Conservation (phyloP, 169 alveolate species). For the Babesia ovis region DNA sequence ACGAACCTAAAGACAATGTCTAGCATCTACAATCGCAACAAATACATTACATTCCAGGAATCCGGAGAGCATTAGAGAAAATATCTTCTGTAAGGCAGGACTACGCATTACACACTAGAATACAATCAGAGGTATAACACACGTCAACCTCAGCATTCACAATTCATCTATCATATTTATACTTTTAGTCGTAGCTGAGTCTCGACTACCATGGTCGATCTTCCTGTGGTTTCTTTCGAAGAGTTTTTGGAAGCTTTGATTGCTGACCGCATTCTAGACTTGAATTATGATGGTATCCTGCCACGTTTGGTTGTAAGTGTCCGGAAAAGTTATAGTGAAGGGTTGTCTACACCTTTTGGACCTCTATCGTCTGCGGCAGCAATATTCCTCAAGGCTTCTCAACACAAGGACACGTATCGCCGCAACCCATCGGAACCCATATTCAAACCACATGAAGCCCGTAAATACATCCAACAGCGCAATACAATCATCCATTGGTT, state of each 20-base stretch:
- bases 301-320: conserved; percentile 34
- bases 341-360: not conserved
- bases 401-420: conserved; percentile 18
- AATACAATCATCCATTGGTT: conserved; percentile 44
- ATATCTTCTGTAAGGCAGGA: not conserved
- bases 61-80: not conserved
- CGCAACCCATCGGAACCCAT: conserved; percentile 3
- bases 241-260: conserved; percentile 36
- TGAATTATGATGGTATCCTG: conserved; percentile 34
- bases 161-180: too few relatives aligned
- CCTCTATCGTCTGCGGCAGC: conserved; percentile 18
- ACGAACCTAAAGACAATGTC: too few relatives aligned
- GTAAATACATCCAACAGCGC: conserved; percentile 12
- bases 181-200: not conserved
- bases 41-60: too few relatives aligned
- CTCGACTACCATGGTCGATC: conserved; percentile 1
- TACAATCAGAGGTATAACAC: too few relatives aligned
- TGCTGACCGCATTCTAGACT: conserved; percentile 29
- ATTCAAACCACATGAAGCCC: conserved; percentile 17
- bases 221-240: conserved; percentile 37
- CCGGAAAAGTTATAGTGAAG: not conserved
- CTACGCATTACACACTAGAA: not conserved
- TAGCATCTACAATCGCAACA: too few relatives aligned
- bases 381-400: conserved; percentile 10
- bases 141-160: not conserved